Percentiles rank a stretch among this genome's conserved stretches.
Evolutionary conservation across 164 flowering plant species (phyloP).

Genomic region (Stephania yunnanensis): DNA sequence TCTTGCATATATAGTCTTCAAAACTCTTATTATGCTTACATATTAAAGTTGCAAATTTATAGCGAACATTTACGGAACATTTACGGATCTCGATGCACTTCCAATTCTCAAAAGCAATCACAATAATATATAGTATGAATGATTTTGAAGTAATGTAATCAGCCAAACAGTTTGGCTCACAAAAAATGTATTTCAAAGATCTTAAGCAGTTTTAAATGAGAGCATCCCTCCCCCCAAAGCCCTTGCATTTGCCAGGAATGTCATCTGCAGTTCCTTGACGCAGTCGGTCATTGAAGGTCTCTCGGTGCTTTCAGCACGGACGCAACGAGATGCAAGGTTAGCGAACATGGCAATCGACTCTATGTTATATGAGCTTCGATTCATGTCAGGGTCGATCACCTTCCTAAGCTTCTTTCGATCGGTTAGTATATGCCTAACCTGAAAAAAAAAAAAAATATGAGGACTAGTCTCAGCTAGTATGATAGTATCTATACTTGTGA

Average conservation of each 20-base stretch:
- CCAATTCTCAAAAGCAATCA: neutral
- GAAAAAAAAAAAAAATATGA: slow-evolving; percentile 13
- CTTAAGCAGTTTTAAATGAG: slow-evolving; percentile 40
- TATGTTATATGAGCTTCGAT: slow-evolving; percentile 58
- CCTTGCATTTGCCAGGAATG: slow-evolving; percentile 50
- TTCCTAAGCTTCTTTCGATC: slow-evolving; percentile 75
- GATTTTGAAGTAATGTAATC: neutral
- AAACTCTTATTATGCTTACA: neutral
- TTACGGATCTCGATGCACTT: neutral
- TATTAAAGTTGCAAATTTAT: neutral
- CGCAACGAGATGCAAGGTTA: slow-evolving; percentile 88
- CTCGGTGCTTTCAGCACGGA: slow-evolving; percentile 68
- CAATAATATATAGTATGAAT: neutral
- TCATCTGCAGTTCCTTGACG: slow-evolving; percentile 66
- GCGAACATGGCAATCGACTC: slow-evolving; percentile 83
- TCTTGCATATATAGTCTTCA: neutral
- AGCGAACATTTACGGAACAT: neutral
- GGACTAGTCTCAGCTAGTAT: neutral
- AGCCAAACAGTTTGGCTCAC: neutral
- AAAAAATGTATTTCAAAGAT: neutral
- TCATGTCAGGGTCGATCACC: slow-evolving; percentile 77
- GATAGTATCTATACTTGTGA: neutral
- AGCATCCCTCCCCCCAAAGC: slow-evolving; percentile 47
- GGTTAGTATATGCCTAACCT: slow-evolving; percentile 76
- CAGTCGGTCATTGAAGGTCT: slow-evolving; percentile 85